Base-by-base conservation (phyloP, 371 early-diverging fungal species). In the Mucor piriformis region DNA sequence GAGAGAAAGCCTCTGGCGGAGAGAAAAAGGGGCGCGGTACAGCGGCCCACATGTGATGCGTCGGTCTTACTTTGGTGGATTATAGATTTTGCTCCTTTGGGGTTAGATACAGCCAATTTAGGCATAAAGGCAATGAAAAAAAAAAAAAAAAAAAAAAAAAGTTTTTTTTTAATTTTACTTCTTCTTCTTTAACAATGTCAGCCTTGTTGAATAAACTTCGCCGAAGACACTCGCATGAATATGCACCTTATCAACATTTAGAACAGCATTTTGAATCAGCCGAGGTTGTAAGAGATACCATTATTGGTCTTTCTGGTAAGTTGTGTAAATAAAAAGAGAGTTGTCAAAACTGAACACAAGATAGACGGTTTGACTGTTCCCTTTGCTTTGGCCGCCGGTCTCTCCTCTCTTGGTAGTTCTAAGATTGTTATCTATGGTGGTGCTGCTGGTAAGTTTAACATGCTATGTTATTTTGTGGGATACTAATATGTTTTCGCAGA, bases 341-440 rank as follows among this genome's bases (percentile, higher is more conserved):
- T 24, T 46, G 29, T 13, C 38, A 29, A n/a, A 21, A 25, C 25
- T 11, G n/a, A 24, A 6, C 20, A 6, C 10, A 27, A 4, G 33
- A 3, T 46, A 78, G 91, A 89, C 72, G 91, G 91, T 15, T 77
- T 90, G 32, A 90, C 89, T 6, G 91, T 89, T 6, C 91, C 91
- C 12, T 90, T 90, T 73, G 91, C 91, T 20, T 73, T 90, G 46
- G 88, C 91, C 34, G 91, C 91, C 5, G 91, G 89, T 44, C 75
- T 90, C 37, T 77, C 87, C 21, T 76, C 84, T 18, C 75, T 87
- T 21, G 82, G 85, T 33, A 77, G 79, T 61, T 74, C 82, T 7
- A 71, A 76, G 27, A 54, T 89, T 50, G 91, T 90, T 23, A 79
- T 90, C 6, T 76, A 83, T 42, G 91, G 88, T 61, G 89, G 91